Evolutionary conservation across 371 early-diverging fungal genomes (phyloP), one percentile per base, ranked within the genome.

Genomic region (Lichtheimia corymbifera): DNA sequence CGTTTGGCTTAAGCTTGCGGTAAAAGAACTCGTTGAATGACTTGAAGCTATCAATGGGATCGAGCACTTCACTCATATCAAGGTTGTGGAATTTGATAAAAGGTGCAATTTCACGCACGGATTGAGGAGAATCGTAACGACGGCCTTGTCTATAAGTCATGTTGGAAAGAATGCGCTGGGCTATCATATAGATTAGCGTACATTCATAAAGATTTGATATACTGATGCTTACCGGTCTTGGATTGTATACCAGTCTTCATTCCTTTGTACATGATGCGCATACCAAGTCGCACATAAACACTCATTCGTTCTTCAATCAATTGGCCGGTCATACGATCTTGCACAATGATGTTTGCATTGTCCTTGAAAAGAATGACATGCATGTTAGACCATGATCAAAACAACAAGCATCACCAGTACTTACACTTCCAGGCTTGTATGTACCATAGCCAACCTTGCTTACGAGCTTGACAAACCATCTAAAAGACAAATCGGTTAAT

Each of bases 1-100:
- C 79, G 9, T 68, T 76, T 1, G 91, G 89, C 61, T 92, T 93
- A 14, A 95, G 78, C 52, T 85, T 87, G 52, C 96, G 84, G 73
- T 92, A 93, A 64, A 94, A 94, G 76, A 95, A 95, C 62, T 94
- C 88, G 64, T 94, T 95, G 65, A 95, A 94, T 13, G 83, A 91
- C 45, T 80, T 74, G 62, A 91, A 95, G 44, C 73, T 79, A 15
- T 85, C 78, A 9, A 91, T 61, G 0, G 94, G 91, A 17, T 89
- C 85, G 2, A 87, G 61, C 1, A 88, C 85, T 58, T 89, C 83
- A 2, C 70, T 68, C 74, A 81, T 71, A 45, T 86, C 79, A 4
- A 90, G 63, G 53, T 86, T 72, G 65, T 95, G 93, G 76, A 90
- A 92, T 41, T 87, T 83, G 50, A 92, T 89, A 69, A 95, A 95